These are phyloP conservation scores for Canavalia gladiata DNA, from an alignment of 306 rosid genomes.

Conservation along the genomic window DNA sequence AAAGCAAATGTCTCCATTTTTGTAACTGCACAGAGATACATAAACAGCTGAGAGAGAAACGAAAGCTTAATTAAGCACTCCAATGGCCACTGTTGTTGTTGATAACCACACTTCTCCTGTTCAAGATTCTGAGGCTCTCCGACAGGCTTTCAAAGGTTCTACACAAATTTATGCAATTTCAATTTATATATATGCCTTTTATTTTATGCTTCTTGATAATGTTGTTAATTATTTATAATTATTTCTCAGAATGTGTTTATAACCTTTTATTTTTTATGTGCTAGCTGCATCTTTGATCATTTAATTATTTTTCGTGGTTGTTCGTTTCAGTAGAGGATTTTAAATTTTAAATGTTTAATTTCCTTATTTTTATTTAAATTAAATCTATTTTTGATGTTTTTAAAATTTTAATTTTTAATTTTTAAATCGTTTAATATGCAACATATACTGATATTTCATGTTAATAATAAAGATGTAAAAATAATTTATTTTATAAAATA, in stretches of 20 bases:
- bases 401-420: too few species aligned
- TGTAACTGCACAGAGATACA: background rate
- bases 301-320: background rate
- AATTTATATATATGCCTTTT: background rate
- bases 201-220: background rate
- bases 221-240: background rate
- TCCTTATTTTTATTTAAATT: too few species aligned
- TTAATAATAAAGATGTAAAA: too few species aligned
- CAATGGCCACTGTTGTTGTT: conserved; percentile 67
- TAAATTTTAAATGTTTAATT: too few species aligned
- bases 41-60: background rate
- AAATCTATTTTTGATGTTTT: too few species aligned
- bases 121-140: conserved; percentile 77
- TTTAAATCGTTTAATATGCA: too few species aligned
- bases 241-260: background rate
- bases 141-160: conserved; percentile 68
- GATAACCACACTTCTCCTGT: conserved; percentile 51
- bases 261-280: background rate
- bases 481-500: too few species aligned
- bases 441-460: too few species aligned
- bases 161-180: background rate
- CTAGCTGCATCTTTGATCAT: background rate
- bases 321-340: too few species aligned
- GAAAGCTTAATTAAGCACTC: background rate
- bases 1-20: background rate